phyloP scores from a whole-genome alignment of 345 rosid genomes.

The Rhodamnia rubescens region DNA sequence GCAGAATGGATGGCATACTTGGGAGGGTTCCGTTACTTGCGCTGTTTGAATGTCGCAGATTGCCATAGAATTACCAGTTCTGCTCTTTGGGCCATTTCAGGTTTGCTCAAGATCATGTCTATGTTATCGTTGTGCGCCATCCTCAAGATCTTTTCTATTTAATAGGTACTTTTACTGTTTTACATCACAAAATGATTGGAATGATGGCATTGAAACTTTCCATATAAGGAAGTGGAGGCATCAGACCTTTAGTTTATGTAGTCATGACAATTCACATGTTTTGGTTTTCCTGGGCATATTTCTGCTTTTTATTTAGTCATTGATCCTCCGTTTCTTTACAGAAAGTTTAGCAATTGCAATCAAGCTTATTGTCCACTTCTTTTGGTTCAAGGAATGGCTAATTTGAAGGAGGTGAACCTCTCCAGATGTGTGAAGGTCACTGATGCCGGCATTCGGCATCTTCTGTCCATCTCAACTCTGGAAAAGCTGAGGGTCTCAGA shows the following conservation, averaged over 20 bases:
- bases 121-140: background rate
- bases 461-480: slow-evolving; percentile 50
- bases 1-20: slow-evolving; percentile 93
- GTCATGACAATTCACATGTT: background rate
- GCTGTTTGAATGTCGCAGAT: slow-evolving; percentile 47
- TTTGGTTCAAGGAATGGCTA: slow-evolving; percentile 37
- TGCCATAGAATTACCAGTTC: slow-evolving; percentile 58
- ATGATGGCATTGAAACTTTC: background rate
- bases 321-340: background rate
- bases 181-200: background rate
- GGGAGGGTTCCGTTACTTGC: slow-evolving; percentile 61
- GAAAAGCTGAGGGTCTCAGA: slow-evolving; percentile 53
- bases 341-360: background rate
- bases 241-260: background rate
- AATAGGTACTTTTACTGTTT: background rate
- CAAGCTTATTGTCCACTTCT: background rate
- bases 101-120: slow-evolving; percentile 11
- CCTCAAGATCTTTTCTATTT: background rate
- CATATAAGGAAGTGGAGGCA: background rate
- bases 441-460: slow-evolving; percentile 61
- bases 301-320: background rate
- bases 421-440: slow-evolving; percentile 72
- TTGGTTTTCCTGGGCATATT: background rate
- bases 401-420: slow-evolving; percentile 70
- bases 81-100: slow-evolving; percentile 67